These are phyloP conservation scores for Cladochytrium replicatum DNA, from an alignment of 192 early-diverging fungal species.

Conservation along the genomic window DNA sequence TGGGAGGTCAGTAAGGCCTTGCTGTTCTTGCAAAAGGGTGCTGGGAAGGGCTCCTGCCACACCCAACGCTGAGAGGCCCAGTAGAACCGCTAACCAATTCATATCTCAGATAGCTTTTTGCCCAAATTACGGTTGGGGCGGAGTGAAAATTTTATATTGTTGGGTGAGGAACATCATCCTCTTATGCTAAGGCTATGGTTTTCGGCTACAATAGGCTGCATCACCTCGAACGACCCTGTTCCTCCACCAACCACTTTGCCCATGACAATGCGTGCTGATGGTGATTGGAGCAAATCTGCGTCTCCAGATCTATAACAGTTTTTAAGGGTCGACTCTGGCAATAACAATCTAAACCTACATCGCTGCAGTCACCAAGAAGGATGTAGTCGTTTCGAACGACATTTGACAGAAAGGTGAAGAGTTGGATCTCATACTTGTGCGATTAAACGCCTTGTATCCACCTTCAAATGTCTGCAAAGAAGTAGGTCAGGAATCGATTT, in stretches of 20 bases:
- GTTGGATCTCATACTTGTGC: conserved; percentile 85
- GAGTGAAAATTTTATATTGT: too few relatives aligned
- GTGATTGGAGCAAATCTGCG: conserved; percentile 75
- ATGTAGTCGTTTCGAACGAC: conserved; percentile 94
- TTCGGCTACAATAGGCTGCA: conserved; percentile 34
- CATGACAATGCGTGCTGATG: conserved; percentile 88
- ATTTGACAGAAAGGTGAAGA: conserved; percentile 94
- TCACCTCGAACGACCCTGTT: conserved; percentile 89
- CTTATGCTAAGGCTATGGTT: too few relatives aligned
- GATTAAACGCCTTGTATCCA: conserved; percentile 95
- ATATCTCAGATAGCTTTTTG: too few relatives aligned
- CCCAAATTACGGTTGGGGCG: too few relatives aligned
- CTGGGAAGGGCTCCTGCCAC: too few relatives aligned
- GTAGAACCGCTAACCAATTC: too few relatives aligned
- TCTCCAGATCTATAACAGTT: conserved; percentile 52
- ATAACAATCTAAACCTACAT: conserved; percentile 27
- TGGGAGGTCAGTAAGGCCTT: too few relatives aligned
- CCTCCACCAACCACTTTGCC: conserved; percentile 87
- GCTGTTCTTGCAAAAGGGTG: too few relatives aligned
- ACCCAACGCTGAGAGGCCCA: too few relatives aligned
- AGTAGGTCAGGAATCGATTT: neutral
- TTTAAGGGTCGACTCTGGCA: neutral
- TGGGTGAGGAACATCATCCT: too few relatives aligned
- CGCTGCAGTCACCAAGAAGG: conserved; percentile 86
- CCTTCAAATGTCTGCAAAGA: conserved; percentile 83